Base-by-base conservation (phyloP, 1,284 basidiomycete genomes). In the Nidula niveotomentosa region DNA sequence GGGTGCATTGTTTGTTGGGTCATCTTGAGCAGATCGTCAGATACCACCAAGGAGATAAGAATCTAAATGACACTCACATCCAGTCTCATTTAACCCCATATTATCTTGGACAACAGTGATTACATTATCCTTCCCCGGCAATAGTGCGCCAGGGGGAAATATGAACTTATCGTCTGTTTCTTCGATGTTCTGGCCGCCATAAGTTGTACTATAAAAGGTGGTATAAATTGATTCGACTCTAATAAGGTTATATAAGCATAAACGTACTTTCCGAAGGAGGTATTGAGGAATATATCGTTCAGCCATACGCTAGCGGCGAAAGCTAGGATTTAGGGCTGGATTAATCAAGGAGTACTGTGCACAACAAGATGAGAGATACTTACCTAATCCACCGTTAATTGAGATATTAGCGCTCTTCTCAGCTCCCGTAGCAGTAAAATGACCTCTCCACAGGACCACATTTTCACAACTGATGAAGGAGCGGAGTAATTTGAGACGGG, bases 291-390 rank as follows among this genome's bases (percentile, higher is more conserved):
- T 2, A 80, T 73, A 56, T 84, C 72, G 59, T 93, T 93, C n/a
- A 92, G 68, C 86, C 88, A 93, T 6, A 91, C 84, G 50, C 85
- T 89, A 1, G 87, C 88, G 15, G 90, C 90, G 58, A 90, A 92
- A 0, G 84, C 89, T 83, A 53, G 55, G 34, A 52, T 23, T 41
- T 23, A 23, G 3, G 23, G 23, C 23, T 23, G 23, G 3, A 23
- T 23, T 23, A 23, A 3, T 3, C 2, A 23, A 23, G 23, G 23
- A 23, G 23, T 23, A 23, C 23, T 2, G 23, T 23, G 23, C 23
- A 23, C 23, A 3, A 23, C 23, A 23, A 3, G 23, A 23, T 23
- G 23, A 17, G 18, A n/a, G 18, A 35, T 53, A 64, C 73, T 44
- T 56, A 90, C 90, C 87, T 76, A 82, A 76, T 18, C 91, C 91